Percentiles rank a stretch among this genome's conserved stretches.
Conservation (phyloP, 2,329 filamentous ascomycete genomes). For the Polychaeton citri region DNA sequence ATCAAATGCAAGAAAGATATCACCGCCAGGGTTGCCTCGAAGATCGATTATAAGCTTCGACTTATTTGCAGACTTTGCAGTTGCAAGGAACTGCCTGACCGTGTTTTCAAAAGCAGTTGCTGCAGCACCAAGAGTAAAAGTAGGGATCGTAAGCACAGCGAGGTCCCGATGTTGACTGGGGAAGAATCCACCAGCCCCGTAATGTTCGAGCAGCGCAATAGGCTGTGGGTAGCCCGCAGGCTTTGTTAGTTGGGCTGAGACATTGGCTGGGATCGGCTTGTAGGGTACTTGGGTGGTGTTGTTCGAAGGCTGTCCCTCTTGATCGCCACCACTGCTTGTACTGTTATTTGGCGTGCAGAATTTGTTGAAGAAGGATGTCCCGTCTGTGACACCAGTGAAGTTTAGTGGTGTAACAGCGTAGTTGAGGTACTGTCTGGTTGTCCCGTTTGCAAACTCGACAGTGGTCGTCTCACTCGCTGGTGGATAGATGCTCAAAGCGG, state of each 20-base stretch:
- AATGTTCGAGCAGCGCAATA: constrained; percentile 1
- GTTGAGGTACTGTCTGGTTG: constrained; percentile 18
- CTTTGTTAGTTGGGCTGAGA: constrained; percentile 4
- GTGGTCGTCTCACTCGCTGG: no score
- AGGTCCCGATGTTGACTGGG: constrained; percentile 32
- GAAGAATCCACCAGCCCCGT: constrained; percentile 30
- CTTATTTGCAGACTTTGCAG: constrained; percentile 35
- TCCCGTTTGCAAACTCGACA: constrained; percentile 27
- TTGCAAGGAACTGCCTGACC: constrained; percentile 33
- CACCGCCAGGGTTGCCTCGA: constrained; percentile 47
- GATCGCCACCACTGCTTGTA: neutral
- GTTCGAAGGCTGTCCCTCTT: neutral
- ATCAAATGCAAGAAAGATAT: constrained; percentile 26
- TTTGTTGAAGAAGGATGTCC: constrained; percentile 26
- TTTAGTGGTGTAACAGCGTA: constrained; percentile 16
- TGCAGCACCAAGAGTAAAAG: constrained; percentile 22
- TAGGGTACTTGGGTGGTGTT: constrained; percentile 2
- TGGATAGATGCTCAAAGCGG: constrained; percentile 7
- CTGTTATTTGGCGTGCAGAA: constrained; percentile 22
- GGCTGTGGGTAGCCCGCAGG: constrained; percentile 1
- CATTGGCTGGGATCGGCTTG: no score
- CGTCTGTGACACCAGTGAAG: constrained; percentile 25
- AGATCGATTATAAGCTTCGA: constrained; percentile 54
- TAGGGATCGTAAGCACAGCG: constrained; percentile 32
- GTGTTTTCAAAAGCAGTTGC: constrained; percentile 24